Base-by-base conservation (phyloP, 2,329 filamentous ascomycete species). In the Trichophyton equinum region DNA sequence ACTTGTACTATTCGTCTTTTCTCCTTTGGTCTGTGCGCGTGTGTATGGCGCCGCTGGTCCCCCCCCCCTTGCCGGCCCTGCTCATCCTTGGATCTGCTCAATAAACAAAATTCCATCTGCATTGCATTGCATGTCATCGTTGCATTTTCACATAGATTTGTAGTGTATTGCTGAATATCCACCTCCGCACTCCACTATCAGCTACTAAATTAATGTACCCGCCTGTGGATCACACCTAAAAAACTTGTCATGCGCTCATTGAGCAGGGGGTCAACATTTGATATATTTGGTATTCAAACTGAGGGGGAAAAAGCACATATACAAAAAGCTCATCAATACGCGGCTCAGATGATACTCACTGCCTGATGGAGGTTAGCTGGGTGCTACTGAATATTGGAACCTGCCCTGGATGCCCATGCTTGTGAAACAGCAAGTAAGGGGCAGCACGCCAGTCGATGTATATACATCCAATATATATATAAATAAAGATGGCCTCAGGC, bases 1-100 rank as follows among this genome's bases (percentile, higher is more conserved):
- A 57, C 38, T 57, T 57, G 55, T 57, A 42, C 55, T 57, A 40
- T 57, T 44, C 55, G 38, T 57, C n/a, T 42, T 36, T 55, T 8
- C 18, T 15, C 30, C 18, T 36, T 53, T 25, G 18, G 25, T 27
- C 5, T 51, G 20, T 51, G 22, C 27, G 27, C 18, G 30, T 33
- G 30, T 18, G 27, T 36, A 27, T 55, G 13, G 49, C 25, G 15
- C 25, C 49, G 18, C 33, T 30, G 22, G 22, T 22, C 22, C 5
- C 25, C 25, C 25, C 33, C 33, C 7, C 33, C 33, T 36, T 36
- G 22, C 22, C 3, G 22, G 22, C 22, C 22, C 22, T 36, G 33
- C 11, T 9, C 8, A 36, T 55, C 49, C 20, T 55, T 55, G 30
- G 49, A 55, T 55, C n/a, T 25, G 49, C 49, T 55, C 30, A 27